A percentile compares a stretch with the other conserved stretches of the same genome.
Evolutionary conservation across 495 filamentous ascomycete species (phyloP).

Genomic region (Penicillium odoratum): DNA sequence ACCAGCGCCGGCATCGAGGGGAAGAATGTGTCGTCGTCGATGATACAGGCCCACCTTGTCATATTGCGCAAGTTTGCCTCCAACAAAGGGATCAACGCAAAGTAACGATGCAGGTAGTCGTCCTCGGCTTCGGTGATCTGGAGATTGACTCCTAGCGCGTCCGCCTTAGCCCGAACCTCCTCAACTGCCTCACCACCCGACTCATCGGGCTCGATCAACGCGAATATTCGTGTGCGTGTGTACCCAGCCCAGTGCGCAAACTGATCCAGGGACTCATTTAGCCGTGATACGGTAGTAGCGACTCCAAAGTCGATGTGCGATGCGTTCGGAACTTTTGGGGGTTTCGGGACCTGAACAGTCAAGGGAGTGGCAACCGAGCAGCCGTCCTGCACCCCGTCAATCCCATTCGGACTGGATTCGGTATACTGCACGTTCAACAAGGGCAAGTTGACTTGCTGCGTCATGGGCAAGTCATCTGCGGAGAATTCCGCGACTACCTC

Average conservation of each 20-base stretch:
- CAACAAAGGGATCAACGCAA: constrained; percentile 55
- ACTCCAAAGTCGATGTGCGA: constrained; percentile 62
- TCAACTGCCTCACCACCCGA: constrained; percentile 12
- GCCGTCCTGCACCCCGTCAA: constrained; percentile 23
- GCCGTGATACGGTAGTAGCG: constrained; percentile 54
- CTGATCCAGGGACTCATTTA: constrained; percentile 55
- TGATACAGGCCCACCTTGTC: constrained; percentile 60
- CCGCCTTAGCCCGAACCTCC: constrained; percentile 37
- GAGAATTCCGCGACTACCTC: constrained; percentile 40
- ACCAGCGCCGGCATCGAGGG: constrained; percentile 52
- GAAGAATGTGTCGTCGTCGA: constrained; percentile 75
- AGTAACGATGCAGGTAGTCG: constrained; percentile 58
- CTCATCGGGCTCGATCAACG: constrained; percentile 52
- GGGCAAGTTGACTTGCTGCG: constrained; percentile 33
- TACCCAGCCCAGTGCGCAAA: constrained; percentile 63
- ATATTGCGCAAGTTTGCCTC: constrained; percentile 43
- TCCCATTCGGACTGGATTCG: neutral
- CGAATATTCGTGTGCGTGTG: constrained; percentile 56
- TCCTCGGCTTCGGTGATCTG: constrained; percentile 51
- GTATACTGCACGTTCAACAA: constrained; percentile 26
- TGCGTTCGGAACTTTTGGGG: constrained; percentile 42
- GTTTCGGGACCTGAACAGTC: constrained; percentile 32
- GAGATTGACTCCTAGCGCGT: constrained; percentile 50
- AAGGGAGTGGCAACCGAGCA: constrained; percentile 38
- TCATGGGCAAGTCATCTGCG: constrained; percentile 31